phyloP scores from a whole-genome alignment of 306 rosid species.

The Trifolium subterraneum region DNA sequence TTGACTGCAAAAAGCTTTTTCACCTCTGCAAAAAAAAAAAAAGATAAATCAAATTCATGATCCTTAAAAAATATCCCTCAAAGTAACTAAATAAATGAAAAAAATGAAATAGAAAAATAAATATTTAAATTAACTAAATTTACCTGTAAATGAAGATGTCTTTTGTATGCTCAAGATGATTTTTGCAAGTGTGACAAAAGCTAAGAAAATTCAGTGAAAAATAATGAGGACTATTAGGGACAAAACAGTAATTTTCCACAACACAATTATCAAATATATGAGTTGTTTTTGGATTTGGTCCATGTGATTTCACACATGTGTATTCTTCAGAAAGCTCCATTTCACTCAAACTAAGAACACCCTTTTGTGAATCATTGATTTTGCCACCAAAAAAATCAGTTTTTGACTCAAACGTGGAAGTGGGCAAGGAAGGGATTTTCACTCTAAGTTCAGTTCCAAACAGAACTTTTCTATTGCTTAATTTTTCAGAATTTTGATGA shows the following conservation, averaged over 20 bases:
- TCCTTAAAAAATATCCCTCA: conserved; percentile 7
- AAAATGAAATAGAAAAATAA: neutral
- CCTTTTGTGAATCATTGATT: conserved; percentile 40
- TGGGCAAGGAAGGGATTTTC: conserved; percentile 59
- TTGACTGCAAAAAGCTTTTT: conserved; percentile 82
- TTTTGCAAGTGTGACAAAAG: conserved; percentile 83
- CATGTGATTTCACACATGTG: conserved; percentile 81
- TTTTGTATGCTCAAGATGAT: conserved; percentile 70
- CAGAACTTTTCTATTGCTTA: conserved; percentile 45
- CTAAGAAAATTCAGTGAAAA: conserved; percentile 62
- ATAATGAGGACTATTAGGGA: conserved; percentile 32
- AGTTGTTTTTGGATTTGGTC: conserved; percentile 77
- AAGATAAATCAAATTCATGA: neutral
- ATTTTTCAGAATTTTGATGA: conserved; percentile 32
- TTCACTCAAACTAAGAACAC: conserved; percentile 56
- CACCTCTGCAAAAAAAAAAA: conserved; percentile 66
- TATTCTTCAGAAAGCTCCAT: conserved; percentile 87
- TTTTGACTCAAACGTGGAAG: conserved; percentile 39
- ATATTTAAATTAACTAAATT: conserved; percentile 33
- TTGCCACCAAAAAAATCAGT: conserved; percentile 46
- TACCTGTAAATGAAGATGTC: conserved; percentile 85
- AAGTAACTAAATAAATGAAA: neutral
- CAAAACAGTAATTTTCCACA: conserved; percentile 53
- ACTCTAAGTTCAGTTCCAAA: conserved; percentile 69
- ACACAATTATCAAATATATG: conserved; percentile 82